Conservation (phyloP, 2,329 filamentous ascomycete species). For the Botryotinia calthae region DNA sequence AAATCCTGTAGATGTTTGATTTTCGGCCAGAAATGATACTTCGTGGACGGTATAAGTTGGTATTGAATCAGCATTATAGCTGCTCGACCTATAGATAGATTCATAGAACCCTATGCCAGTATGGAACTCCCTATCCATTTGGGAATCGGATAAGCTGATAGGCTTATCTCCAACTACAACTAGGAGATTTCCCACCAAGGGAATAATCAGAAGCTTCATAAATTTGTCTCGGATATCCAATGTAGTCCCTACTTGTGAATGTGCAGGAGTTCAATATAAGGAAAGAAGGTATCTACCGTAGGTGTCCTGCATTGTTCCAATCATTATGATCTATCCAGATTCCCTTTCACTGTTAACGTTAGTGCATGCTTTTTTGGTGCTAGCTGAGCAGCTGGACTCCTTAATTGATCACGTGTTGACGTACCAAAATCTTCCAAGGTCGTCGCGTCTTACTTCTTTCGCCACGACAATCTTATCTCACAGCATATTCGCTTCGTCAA, state of each 20-base stretch:
- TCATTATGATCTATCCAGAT: background rate
- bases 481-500: background rate
- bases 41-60: background rate
- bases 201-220: background rate
- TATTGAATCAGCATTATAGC: no score
- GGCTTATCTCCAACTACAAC: background rate
- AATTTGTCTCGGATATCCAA: background rate
- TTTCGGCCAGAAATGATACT: background rate
- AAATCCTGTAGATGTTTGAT: background rate
- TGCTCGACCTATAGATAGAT: background rate
- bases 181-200: background rate
- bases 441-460: background rate
- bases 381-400: background rate
- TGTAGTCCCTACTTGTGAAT: background rate
- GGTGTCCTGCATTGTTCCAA: background rate
- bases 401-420: background rate
- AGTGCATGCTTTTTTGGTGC: background rate
- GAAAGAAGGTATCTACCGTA: background rate
- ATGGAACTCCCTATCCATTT: background rate
- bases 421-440: background rate
- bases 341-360: background rate
- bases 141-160: background rate
- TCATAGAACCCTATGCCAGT: background rate
- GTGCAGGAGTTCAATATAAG: background rate
- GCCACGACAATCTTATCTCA: background rate